Conservation (phyloP, 768 basidiomycete species). For the Paxillus involutus region DNA sequence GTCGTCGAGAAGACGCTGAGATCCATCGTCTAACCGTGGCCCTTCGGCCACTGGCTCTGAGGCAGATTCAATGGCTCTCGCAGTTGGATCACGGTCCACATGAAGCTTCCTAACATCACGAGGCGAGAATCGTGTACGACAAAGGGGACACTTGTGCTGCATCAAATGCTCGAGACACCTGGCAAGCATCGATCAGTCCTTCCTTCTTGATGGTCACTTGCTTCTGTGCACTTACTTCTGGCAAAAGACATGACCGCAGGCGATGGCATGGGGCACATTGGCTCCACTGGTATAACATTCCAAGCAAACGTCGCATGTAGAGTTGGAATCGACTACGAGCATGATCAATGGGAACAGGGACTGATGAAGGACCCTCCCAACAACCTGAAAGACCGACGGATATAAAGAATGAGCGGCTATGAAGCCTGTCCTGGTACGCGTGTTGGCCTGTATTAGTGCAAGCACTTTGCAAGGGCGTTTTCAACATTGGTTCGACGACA, state of each 20-base stretch:
- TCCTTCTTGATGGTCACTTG: conserved; percentile 3
- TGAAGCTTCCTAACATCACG: conserved; percentile 54
- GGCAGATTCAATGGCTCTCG: conserved; percentile 13
- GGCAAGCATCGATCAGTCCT: conserved; percentile 4
- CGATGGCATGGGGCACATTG: conserved; percentile 62
- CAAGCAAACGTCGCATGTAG: conserved; percentile 75
- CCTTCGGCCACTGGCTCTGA: conserved; percentile 20
- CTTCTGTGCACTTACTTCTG: conserved; percentile 34
- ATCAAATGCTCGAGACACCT: conserved; percentile 58
- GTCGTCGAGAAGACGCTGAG: conserved; percentile 52
- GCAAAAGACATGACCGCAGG: conserved; percentile 76
- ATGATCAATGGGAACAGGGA: conserved; percentile 42
- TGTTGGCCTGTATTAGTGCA: conserved; percentile 26
- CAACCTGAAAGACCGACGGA: conserved; percentile 9
- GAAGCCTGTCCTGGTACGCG: conserved; percentile 30
- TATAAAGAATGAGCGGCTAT: conserved; percentile 21
- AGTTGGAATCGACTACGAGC: conserved; percentile 64
- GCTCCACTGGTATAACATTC: conserved; percentile 54
- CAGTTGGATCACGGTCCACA: conserved; percentile 47
- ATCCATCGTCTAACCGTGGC: conserved; percentile 38
- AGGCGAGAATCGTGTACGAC: conserved; percentile 52
- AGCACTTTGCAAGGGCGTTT: conserved; percentile 22
- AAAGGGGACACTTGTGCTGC: conserved; percentile 59
- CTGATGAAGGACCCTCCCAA: conserved; percentile 34
- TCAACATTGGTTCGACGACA: conserved; percentile 18